These are phyloP conservation scores for Cytospora mali DNA, from an alignment of 2,329 filamentous ascomycete species.

Conservation along the genomic window DNA sequence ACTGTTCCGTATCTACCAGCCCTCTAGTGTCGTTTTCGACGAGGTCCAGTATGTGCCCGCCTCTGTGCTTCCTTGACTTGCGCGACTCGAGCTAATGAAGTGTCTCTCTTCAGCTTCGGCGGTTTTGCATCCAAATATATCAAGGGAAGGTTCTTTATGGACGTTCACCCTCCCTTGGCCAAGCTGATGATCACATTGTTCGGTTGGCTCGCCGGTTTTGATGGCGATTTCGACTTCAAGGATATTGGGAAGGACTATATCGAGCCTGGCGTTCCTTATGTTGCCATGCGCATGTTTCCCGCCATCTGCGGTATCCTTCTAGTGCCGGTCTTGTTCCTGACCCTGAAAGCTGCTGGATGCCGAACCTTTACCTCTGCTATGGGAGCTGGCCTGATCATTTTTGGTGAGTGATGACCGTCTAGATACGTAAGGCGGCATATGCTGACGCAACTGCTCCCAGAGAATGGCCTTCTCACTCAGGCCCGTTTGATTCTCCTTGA, in stretches of 20 bases:
- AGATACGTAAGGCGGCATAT: background rate
- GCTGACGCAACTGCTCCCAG: slow-evolving; percentile 50
- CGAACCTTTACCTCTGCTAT: slow-evolving; percentile 82
- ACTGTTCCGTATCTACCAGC: slow-evolving; percentile 94
- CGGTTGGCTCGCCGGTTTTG: slow-evolving; percentile 91
- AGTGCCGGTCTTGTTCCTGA: slow-evolving; percentile 92
- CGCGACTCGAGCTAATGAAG: slow-evolving; percentile 8
- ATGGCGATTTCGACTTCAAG: slow-evolving; percentile 98
- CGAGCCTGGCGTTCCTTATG: slow-evolving; percentile 92
- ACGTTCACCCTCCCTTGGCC: slow-evolving; percentile 96
- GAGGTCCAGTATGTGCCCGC: slow-evolving; percentile 87
- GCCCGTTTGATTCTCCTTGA: slow-evolving; percentile 95
- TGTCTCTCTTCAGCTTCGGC: slow-evolving; percentile 70
- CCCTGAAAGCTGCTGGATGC: slow-evolving; percentile 87
- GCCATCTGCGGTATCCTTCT: slow-evolving; percentile 86
- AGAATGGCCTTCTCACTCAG: slow-evolving; percentile 94
- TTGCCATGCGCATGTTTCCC: slow-evolving; percentile 93
- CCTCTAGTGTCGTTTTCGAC: slow-evolving; percentile 95
- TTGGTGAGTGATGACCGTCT: slow-evolving; percentile 63
- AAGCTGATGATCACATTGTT: slow-evolving; percentile 96
- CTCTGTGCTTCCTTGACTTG: slow-evolving; percentile 11
- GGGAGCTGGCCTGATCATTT: slow-evolving; percentile 85
- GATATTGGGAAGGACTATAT: slow-evolving; percentile 99
- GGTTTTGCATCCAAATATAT: slow-evolving; percentile 99
- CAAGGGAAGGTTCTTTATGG: slow-evolving; percentile 99